Conservation (phyloP, 805 yeast species). For the Saccharomycopsis javanensis region DNA sequence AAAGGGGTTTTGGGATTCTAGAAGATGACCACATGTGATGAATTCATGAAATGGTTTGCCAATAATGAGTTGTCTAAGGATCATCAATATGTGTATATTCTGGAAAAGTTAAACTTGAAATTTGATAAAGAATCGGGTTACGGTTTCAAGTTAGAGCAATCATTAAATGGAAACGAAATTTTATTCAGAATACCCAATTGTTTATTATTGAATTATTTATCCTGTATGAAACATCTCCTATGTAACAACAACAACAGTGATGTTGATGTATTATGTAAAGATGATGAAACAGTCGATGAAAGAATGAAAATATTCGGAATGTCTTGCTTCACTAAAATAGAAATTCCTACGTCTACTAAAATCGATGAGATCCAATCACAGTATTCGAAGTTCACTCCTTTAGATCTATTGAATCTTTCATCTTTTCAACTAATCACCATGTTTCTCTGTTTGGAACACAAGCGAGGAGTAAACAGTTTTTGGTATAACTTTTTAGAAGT, state of each 20-base stretch:
- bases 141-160: neutral
- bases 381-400: neutral
- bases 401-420: neutral
- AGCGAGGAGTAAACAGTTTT: slow-evolving; percentile 2
- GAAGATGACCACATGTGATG: neutral
- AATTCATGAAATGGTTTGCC: neutral
- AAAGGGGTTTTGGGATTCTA: neutral
- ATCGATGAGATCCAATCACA: neutral
- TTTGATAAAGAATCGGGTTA: slow-evolving; percentile 4
- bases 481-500: slow-evolving; percentile 8
- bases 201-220: slow-evolving; percentile 10
- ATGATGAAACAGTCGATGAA: neutral
- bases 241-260: neutral
- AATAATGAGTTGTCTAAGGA: neutral
- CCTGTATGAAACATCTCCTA: slow-evolving; percentile 7
- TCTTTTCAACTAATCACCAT: slow-evolving; percentile 12
- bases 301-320: neutral
- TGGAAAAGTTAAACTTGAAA: neutral
- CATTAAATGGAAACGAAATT: neutral
- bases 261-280: neutral
- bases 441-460: slow-evolving; percentile 5
- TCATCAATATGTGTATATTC: neutral
- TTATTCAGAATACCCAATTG: slow-evolving; percentile 6
- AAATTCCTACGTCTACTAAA: neutral
- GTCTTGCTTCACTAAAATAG: neutral